These are phyloP conservation scores for Nemania sp. DNA, from an alignment of 2,329 filamentous ascomycete genomes.

Conservation along the genomic window DNA sequence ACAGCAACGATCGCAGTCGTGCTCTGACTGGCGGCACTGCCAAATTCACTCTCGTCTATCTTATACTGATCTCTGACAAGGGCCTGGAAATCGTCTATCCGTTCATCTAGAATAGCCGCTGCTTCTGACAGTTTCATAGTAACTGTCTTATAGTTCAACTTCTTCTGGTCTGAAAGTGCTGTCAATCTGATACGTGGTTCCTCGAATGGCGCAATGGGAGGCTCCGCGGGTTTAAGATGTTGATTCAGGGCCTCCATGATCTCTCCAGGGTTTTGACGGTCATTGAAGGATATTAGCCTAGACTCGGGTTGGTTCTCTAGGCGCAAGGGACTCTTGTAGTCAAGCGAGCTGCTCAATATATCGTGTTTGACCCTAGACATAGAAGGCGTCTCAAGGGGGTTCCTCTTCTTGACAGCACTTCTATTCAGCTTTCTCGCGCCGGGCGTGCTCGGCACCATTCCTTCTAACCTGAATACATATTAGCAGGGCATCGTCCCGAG, in stretches of 20 bases:
- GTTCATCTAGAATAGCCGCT: constrained; percentile 92
- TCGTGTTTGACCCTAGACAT: constrained; percentile 60
- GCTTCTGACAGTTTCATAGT: constrained; percentile 94
- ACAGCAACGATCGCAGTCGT: constrained; percentile 90
- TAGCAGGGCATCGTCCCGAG: not conserved
- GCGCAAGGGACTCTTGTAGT: constrained; percentile 56
- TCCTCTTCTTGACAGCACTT: constrained; percentile 52
- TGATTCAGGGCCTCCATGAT: constrained; percentile 85
- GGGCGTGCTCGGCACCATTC: constrained; percentile 74
- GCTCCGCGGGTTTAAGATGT: constrained; percentile 74
- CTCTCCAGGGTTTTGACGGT: constrained; percentile 83
- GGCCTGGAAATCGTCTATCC: constrained; percentile 89
- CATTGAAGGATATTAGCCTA: constrained; percentile 75
- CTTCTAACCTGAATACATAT: constrained; percentile 66
- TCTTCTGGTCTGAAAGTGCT: constrained; percentile 88
- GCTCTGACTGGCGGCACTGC: constrained; percentile 85
- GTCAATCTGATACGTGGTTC: constrained; percentile 86
- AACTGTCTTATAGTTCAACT: constrained; percentile 91
- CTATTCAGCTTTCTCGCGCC: constrained; percentile 59
- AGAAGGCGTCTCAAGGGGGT: constrained; percentile 60
- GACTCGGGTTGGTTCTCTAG: constrained; percentile 57
- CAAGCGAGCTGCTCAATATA: constrained; percentile 59
- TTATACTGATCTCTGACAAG: constrained; percentile 79
- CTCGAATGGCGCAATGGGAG: constrained; percentile 76
- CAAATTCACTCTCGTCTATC: constrained; percentile 84